These are phyloP conservation scores for Xylaria venustula DNA, from an alignment of 495 filamentous ascomycete species.

Conservation along the genomic window DNA sequence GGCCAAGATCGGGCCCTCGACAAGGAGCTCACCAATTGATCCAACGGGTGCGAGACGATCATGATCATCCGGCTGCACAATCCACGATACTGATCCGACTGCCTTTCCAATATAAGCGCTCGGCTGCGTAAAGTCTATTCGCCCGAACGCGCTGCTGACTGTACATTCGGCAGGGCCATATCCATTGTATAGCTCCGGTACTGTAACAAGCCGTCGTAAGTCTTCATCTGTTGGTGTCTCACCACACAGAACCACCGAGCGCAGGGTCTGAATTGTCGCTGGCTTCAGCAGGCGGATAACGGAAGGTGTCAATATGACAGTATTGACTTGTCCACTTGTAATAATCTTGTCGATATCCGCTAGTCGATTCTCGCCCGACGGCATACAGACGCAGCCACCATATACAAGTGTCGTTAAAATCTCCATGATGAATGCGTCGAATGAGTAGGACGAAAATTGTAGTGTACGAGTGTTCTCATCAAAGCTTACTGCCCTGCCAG, in stretches of 20 bases:
- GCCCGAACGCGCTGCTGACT: conserved; percentile 28
- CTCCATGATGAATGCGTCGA: not conserved
- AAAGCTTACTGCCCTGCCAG: not conserved
- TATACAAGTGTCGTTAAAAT: not conserved
- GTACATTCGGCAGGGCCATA: conserved; percentile 54
- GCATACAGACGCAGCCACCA: not conserved
- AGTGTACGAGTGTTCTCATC: not conserved
- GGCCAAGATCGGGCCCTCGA: conserved; percentile 42
- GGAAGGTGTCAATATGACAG: not conserved
- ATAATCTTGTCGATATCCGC: not conserved
- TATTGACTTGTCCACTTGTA: not conserved
- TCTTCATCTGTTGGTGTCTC: conserved; percentile 20
- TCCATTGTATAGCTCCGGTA: conserved; percentile 50
- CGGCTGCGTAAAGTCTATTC: conserved; percentile 34
- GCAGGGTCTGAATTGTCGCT: not conserved
- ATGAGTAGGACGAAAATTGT: not conserved
- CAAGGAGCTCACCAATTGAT: conserved; percentile 41
- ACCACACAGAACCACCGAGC: conserved; percentile 21
- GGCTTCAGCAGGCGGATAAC: not conserved
- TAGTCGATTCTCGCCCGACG: not conserved
- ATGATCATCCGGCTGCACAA: conserved; percentile 39
- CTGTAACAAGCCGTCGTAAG: conserved; percentile 29
- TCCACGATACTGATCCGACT: conserved; percentile 34
- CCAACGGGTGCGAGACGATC: conserved; percentile 48
- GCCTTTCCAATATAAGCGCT: conserved; percentile 19